Conservation (phyloP, 1,284 basidiomycete genomes). For the Caloboletus inedulis region DNA sequence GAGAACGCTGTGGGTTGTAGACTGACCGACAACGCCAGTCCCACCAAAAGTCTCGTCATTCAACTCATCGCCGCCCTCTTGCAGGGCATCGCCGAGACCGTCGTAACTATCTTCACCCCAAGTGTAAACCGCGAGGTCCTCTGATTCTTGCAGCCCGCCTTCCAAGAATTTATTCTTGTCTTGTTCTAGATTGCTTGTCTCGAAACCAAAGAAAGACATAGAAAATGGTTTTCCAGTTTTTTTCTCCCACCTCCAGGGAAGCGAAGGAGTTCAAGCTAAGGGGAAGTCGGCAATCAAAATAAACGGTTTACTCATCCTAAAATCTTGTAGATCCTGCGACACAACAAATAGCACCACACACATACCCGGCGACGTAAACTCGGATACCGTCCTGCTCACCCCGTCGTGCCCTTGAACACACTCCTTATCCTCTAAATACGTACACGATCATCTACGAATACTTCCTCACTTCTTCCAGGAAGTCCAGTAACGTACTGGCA, state of each 20-base stretch:
- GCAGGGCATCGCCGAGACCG: conserved; percentile 83
- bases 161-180: conserved; percentile 56
- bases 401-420: conserved; percentile 4
- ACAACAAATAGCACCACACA: conserved; percentile 22
- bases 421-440: not conserved
- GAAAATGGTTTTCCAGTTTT: conserved; percentile 17
- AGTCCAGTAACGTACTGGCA: conserved; percentile 83
- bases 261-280: conserved; percentile 12
- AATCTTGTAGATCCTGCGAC: conserved; percentile 4
- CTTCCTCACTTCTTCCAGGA: conserved; percentile 69
- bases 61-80: conserved; percentile 86
- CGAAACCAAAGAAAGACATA: conserved; percentile 83
- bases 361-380: conserved; percentile 4
- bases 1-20: conserved; percentile 43
- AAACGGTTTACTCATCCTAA: conserved; percentile 6
- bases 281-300: conserved; percentile 16
- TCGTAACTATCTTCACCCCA: conserved; percentile 91
- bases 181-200: conserved; percentile 59
- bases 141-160: conserved; percentile 54
- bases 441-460: conserved; percentile 14
- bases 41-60: conserved; percentile 97
- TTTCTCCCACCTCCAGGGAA: conserved; percentile 18
- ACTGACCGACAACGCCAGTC: conserved; percentile 67
- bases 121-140: conserved; percentile 81
- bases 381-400: not conserved